Evolutionary conservation across 257 asterid genomes (phyloP).

Genomic region (Thymus quinquecostatus): DNA sequence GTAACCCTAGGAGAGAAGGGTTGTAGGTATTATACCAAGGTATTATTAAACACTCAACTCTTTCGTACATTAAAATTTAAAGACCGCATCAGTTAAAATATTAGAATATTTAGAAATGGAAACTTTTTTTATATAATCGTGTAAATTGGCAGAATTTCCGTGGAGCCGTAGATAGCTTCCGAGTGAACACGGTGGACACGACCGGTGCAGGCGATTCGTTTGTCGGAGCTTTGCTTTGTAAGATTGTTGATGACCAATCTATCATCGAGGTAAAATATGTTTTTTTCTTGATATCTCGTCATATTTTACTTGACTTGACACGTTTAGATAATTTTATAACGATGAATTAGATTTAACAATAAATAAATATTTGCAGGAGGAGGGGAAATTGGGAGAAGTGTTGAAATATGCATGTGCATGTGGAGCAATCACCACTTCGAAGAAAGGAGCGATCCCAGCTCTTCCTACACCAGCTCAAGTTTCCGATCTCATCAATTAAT

Average conservation of each 20-base stretch:
- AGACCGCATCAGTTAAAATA: no score
- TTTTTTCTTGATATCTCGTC: no score
- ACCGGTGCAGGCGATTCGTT: constrained; percentile 64
- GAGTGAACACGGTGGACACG: constrained; percentile 47
- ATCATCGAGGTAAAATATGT: constrained; percentile 23
- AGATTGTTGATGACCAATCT: constrained; percentile 49
- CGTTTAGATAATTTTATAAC: no score
- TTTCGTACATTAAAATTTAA: no score
- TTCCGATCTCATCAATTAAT: constrained; percentile 37
- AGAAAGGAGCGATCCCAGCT: constrained; percentile 34
- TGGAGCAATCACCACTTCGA: constrained; percentile 91
- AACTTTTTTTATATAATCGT: no score
- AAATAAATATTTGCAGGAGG: constrained; percentile 40
- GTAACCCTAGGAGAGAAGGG: constrained; percentile 45
- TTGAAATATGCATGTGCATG: constrained; percentile 79
- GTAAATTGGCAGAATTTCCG: constrained; percentile 19
- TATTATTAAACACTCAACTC: constrained; percentile 12
- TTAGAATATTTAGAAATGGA: no score
- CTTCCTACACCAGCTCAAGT: constrained; percentile 64
- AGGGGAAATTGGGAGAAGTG: constrained; percentile 60
- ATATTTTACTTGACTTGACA: no score
- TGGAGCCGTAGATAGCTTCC: constrained; percentile 38
- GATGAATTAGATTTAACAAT: no score
- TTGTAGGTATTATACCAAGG: constrained; percentile 75
- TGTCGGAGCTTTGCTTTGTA: constrained; percentile 51